Conservation (phyloP, 352 stramenopile genomes). For the Phytophthora meadii region DNA sequence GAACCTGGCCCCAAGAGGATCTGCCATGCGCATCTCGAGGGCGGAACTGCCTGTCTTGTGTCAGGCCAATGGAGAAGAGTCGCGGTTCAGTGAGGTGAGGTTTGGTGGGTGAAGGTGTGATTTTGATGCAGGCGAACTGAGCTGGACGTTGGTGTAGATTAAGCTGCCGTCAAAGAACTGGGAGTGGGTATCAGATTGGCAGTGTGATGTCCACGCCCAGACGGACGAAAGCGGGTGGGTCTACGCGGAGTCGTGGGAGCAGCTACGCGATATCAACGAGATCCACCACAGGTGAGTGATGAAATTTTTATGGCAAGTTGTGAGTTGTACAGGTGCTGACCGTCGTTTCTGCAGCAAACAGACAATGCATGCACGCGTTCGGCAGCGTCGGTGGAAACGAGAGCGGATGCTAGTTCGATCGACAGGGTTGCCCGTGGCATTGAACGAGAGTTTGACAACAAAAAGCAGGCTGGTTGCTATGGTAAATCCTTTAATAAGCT, state of each 20-base stretch:
- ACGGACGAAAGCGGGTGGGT: slow-evolving; percentile 67
- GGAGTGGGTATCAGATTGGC: slow-evolving; percentile 70
- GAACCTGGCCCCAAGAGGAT: slow-evolving; percentile 46
- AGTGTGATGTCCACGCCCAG: slow-evolving; percentile 43
- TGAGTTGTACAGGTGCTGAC: not conserved
- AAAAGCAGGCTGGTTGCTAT: slow-evolving; percentile 44
- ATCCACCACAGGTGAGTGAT: slow-evolving; percentile 26
- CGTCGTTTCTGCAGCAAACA: slow-evolving; percentile 38
- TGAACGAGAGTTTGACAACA: slow-evolving; percentile 39
- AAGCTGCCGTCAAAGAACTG: slow-evolving; percentile 58
- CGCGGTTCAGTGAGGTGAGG: slow-evolving; percentile 49
- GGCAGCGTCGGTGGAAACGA: slow-evolving; percentile 63
- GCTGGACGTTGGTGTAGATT: slow-evolving; percentile 33
- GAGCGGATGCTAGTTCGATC: slow-evolving; percentile 58
- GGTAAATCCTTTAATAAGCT: slow-evolving; percentile 30
- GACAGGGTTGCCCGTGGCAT: slow-evolving; percentile 32
- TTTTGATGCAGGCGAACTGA: too few relatives aligned
- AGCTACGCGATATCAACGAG: slow-evolving; percentile 36
- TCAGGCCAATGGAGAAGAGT: slow-evolving; percentile 38
- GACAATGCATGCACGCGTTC: slow-evolving; percentile 42
- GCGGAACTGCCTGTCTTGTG: slow-evolving; percentile 35
- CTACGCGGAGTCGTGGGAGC: slow-evolving; percentile 51
- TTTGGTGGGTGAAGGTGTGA: too few relatives aligned
- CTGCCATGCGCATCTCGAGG: slow-evolving; percentile 13
- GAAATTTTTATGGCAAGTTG: not conserved